phyloP scores from a whole-genome alignment of 2,329 filamentous ascomycete genomes.

The Fusarium vanettenii region DNA sequence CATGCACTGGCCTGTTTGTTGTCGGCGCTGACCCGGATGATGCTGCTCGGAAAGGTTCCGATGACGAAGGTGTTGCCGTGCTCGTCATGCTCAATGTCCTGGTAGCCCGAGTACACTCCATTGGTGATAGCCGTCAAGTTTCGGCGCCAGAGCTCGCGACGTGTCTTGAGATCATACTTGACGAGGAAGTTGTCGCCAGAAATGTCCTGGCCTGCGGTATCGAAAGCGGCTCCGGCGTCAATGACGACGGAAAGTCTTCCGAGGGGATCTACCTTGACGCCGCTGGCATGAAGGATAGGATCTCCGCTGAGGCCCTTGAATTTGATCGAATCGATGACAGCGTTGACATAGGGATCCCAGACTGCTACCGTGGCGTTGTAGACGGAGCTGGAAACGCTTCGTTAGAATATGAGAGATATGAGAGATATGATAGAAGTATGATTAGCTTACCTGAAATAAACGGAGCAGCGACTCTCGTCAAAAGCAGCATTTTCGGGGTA shows the following conservation, averaged over 20 bases:
- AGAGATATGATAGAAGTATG: not conserved
- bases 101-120: constrained; percentile 51
- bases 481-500: constrained; percentile 16
- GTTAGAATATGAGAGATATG: not conserved
- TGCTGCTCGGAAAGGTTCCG: constrained; percentile 51
- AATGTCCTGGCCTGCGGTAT: constrained; percentile 49
- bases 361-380: constrained; percentile 16
- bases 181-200: constrained; percentile 52
- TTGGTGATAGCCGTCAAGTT: constrained; percentile 47
- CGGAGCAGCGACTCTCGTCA: constrained; percentile 15
- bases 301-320: constrained; percentile 45
- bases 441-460: constrained; percentile 2
- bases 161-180: constrained; percentile 47
- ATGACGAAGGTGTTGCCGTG: constrained; percentile 52
- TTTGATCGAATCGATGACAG: constrained; percentile 40
- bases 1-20: constrained; percentile 44
- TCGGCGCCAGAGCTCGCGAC: constrained; percentile 44
- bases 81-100: constrained; percentile 53
- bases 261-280: constrained; percentile 49
- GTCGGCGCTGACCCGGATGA: constrained; percentile 48
- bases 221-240: constrained; percentile 50
- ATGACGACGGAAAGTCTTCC: constrained; percentile 50
- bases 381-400: not conserved
- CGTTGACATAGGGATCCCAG: constrained; percentile 23
- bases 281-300: constrained; percentile 41